Conservation (phyloP, 352 stramenopile species). For the Pythium apleroticum region DNA sequence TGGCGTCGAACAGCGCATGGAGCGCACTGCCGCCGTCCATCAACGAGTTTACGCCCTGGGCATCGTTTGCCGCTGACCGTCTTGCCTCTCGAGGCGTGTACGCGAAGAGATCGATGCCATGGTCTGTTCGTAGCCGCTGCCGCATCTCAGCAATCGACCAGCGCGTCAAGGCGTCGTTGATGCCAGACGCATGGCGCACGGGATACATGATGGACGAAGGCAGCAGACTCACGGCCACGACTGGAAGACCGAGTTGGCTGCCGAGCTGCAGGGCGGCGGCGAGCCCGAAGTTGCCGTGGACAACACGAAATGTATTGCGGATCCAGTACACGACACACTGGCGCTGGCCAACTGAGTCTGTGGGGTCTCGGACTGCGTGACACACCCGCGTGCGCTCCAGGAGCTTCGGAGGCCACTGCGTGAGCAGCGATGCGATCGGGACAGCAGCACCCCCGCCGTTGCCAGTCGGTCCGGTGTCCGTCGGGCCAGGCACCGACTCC, state of each 20-base stretch:
- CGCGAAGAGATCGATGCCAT: conserved; percentile 43
- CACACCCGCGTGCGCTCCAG: conserved; percentile 46
- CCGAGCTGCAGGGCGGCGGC: conserved; percentile 48
- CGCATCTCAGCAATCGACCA: conserved; percentile 55
- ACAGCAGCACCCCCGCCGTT: not conserved
- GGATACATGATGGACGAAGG: conserved; percentile 52
- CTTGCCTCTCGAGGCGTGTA: conserved; percentile 33
- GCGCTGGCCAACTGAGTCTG: conserved; percentile 5
- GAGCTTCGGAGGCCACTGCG: conserved; percentile 50
- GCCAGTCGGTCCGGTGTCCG: not conserved
- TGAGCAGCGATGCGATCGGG: conserved; percentile 30
- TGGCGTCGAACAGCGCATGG: conserved; percentile 14
- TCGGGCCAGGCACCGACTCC: not conserved
- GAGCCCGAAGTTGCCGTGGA: conserved; percentile 63
- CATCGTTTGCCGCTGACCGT: conserved; percentile 30
- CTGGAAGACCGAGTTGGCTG: conserved; percentile 38
- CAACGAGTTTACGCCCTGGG: not conserved
- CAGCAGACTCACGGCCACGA: conserved; percentile 50
- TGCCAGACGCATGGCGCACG: conserved; percentile 49
- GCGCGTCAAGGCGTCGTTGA: conserved; percentile 54
- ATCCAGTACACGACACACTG: conserved; percentile 69
- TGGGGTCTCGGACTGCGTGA: conserved; percentile 17
- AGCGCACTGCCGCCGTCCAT: conserved; percentile 21
- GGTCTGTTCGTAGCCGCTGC: conserved; percentile 35
- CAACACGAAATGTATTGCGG: conserved; percentile 55